Percentiles rank a stretch among this genome's conserved stretches.
Conservation (phyloP, 495 filamentous ascomycete genomes). For the Aspergillus nidulans region DNA sequence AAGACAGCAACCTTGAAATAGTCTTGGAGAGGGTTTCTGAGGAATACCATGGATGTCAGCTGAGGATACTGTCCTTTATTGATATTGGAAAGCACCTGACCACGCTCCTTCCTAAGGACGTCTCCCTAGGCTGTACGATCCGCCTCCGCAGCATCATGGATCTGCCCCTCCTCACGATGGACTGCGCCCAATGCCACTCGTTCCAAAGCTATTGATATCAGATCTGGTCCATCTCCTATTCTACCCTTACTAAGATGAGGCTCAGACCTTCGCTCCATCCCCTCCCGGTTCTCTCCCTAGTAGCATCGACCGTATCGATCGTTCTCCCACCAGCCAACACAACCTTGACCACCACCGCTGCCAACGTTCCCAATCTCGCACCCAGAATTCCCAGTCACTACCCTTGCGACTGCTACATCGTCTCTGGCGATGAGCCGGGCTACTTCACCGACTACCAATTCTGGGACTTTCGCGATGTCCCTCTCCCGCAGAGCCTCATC, state of each 20-base stretch:
- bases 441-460: conserved; percentile 64
- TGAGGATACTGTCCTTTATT: too few species aligned
- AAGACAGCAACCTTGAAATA: neutral
- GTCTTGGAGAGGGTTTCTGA: neutral
- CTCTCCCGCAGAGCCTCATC: conserved; percentile 17
- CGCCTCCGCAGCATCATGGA: neutral
- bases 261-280: neutral
- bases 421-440: conserved; percentile 34
- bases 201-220: neutral
- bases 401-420: conserved; percentile 37
- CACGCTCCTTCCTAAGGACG: neutral
- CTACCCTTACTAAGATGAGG: conserved; percentile 3
- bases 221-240: neutral
- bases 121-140: neutral
- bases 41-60: neutral
- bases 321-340: neutral
- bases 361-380: neutral
- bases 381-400: conserved; percentile 4
- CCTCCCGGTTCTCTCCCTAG: conserved; percentile 9
- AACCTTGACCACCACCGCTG: neutral
- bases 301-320: neutral
- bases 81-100: neutral
- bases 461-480: conserved; percentile 58
- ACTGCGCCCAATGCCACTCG: neutral
- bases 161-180: neutral